Evolutionary conservation across 768 basidiomycete genomes (phyloP), one percentile per base, ranked within the genome.

Genomic region (Sporobolomyces pararoseus): DNA sequence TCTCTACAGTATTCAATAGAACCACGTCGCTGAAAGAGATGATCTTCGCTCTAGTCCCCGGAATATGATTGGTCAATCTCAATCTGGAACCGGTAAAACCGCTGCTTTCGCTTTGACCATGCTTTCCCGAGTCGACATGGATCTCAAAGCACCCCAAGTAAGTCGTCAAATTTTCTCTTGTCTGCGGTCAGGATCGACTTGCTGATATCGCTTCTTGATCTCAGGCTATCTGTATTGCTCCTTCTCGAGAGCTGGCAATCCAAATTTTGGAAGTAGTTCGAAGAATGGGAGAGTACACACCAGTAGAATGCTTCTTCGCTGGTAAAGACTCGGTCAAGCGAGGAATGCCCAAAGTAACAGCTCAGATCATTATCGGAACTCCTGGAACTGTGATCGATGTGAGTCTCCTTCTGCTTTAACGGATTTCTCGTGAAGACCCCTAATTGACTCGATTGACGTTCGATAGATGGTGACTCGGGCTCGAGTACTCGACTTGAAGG

Each of bases 51-150:
- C n/a, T 78, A 99, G 95, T n/a, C 89, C 95, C 16, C 88, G 87
- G 61, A 98, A 98, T 81, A 94, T 98, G 89, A 98, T 98, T 78
- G 96, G 93, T 23, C 96, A 99, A 81, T 98, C 94, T 60, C 96
- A 99, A 77, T 98, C 96, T 39, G 96, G 96, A 46, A 99, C 96
- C 13, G 96, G 96, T 57, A 99, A 99, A 82, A 98, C 96, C 3
- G 96, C 96, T 6, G 96, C 96, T 14, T 99, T 99, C 79, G 91
- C 93, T 17, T 83, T 99, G 57, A 94, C 95, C 16, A 98, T 99
- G 94, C 84, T 98, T 21, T 93, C 89, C 78, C 87, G 95, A 47
- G 84, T 98, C 54, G 91, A 97, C 80, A 94, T 88, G 75, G 83
- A 85, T 27, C 82, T 87, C 52, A 85, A 89, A 73, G 87, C 88